phyloP scores from a whole-genome alignment of 177 flowering plant genomes.

The Vitis hybrid region DNA sequence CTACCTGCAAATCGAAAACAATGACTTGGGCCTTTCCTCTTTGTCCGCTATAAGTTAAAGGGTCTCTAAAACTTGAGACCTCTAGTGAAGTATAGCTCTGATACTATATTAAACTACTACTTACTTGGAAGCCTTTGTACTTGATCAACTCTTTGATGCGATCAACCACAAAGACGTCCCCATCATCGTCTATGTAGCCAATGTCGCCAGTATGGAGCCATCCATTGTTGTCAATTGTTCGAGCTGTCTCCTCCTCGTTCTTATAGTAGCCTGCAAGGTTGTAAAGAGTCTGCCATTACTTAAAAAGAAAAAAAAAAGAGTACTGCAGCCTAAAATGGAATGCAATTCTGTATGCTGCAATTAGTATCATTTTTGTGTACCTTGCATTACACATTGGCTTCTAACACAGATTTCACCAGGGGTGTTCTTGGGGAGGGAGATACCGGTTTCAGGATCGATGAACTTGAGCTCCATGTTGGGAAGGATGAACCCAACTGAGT shows the following conservation, averaged over 20 bases:
- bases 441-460: slow-evolving; percentile 76
- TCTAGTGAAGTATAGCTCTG: too few species aligned
- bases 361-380: slow-evolving; percentile 24
- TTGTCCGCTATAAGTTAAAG: too few species aligned
- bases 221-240: slow-evolving; percentile 66
- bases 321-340: too few species aligned
- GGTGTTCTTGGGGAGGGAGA: slow-evolving; percentile 72
- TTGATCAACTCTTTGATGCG: slow-evolving; percentile 96
- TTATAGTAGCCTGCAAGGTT: slow-evolving; percentile 70
- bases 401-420: slow-evolving; percentile 90
- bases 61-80: too few species aligned
- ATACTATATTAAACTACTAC: not conserved
- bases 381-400: slow-evolving; percentile 97
- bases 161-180: slow-evolving; percentile 83
- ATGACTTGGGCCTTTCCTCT: not conserved
- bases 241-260: slow-evolving; percentile 72
- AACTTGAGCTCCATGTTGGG: slow-evolving; percentile 92
- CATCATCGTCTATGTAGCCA: slow-evolving; percentile 95
- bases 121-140: slow-evolving; percentile 95
- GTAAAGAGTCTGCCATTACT: too few species aligned
- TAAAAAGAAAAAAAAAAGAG: not conserved
- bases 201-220: slow-evolving; percentile 99
- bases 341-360: too few species aligned
- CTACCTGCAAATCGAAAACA: slow-evolving; percentile 53
- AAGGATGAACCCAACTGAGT: slow-evolving; percentile 87